Evolutionary conservation across 1,284 basidiomycete genomes (phyloP).

Genomic region (Austropuccinia psidii): DNA sequence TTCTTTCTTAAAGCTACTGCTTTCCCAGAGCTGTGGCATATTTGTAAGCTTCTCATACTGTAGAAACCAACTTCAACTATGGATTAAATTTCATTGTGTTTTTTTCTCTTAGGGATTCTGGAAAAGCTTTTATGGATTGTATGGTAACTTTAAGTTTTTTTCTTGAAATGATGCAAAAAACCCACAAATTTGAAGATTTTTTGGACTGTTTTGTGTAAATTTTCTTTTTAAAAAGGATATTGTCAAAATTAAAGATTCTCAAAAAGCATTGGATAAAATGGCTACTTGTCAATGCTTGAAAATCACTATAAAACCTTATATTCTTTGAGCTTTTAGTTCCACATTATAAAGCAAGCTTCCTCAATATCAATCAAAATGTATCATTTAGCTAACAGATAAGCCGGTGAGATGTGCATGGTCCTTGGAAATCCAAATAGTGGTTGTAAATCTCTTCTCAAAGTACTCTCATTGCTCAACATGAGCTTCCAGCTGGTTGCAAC

Average conservation of each 20-base stretch:
- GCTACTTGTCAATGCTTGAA: conserved; percentile 51
- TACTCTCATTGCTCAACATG: too few relatives aligned
- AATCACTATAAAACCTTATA: conserved; percentile 49
- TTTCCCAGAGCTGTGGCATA: conserved; percentile 82
- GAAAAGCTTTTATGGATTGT: conserved; percentile 70
- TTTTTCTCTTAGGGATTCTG: conserved; percentile 55
- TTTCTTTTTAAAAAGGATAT: neutral
- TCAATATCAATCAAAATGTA: too few relatives aligned
- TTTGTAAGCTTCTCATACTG: conserved; percentile 47
- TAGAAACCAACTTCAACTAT: neutral
- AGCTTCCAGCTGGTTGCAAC: too few relatives aligned
- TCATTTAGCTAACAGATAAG: too few relatives aligned
- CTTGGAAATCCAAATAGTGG: too few relatives aligned
- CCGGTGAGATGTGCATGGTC: too few relatives aligned
- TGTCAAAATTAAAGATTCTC: conserved; percentile 63
- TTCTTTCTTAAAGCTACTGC: conserved; percentile 55
- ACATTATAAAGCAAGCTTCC: too few relatives aligned
- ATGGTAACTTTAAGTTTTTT: conserved; percentile 54
- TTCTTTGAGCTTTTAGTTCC: too few relatives aligned
- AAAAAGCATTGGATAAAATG: conserved; percentile 75
- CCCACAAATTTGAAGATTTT: neutral
- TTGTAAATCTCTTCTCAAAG: too few relatives aligned
- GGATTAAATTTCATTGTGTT: neutral
- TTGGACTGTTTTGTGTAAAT: neutral
- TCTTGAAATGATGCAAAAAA: neutral